Evolutionary conservation across 352 stramenopile species (phyloP), one percentile per base, ranked within the genome.

Genomic region (Phytophthora sojae): DNA sequence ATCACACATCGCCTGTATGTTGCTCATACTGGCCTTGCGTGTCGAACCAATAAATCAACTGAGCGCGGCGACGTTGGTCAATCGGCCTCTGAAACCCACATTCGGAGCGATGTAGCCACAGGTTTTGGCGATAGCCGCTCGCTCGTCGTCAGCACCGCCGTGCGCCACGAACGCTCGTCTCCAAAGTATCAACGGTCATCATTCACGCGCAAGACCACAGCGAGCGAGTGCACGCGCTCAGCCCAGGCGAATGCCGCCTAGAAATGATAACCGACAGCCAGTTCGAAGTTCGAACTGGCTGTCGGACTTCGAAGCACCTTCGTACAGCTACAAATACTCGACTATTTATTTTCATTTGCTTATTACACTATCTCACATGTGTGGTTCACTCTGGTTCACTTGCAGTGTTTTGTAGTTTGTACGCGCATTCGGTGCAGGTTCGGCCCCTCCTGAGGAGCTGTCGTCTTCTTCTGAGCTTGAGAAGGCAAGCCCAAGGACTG

Each of bases 391-490:
- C 30, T 7, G 21, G 7, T 52, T 26, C n/a, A 3, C 6, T 2
- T 14, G 45, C 15, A 26, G 45, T 52, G 17, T 23, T 53, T 52
- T 52, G 54, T 35, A 9, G 9, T 50, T 50, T 35, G 29, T 52
- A 53, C 30, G 35, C 35, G 35, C 35, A 6, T 42, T 42, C 14
- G 35, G 49, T 50, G 44, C 62, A 29, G 15, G n/a, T 12, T 63
- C 61, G 4, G 39, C 42, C 5, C 26, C 26, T 47, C 51, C 45
- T 11, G 61, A 57, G 15, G 49, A 64, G 49, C 64, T 73, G 64
- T 52, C 61, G 42, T 69, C 74, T 7, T 81, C 74, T 47, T 55
- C 66, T 17, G 74, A 81, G 50, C 70, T 81, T 37, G 66, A 71
- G 30, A 81, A 71, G 15, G 64, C 70, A 26, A 81, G 32, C 8